phyloP scores from a whole-genome alignment of 495 filamentous ascomycete genomes.

The Penicillium tannophilum region DNA sequence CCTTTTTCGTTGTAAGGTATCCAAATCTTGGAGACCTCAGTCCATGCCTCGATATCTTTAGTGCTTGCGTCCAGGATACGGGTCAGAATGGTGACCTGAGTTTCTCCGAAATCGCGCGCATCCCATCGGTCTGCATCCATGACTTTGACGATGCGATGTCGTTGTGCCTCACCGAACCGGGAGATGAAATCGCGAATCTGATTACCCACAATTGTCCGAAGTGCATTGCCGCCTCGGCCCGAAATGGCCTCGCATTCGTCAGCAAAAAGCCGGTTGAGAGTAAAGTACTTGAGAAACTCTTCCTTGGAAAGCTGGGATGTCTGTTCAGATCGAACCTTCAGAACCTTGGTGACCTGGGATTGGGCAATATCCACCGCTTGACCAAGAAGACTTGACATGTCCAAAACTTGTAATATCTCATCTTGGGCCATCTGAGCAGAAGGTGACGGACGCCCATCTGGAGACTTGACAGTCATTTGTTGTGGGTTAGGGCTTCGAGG shows the following conservation, averaged over 20 bases:
- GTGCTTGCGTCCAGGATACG: conserved; percentile 79
- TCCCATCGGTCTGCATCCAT: conserved; percentile 94
- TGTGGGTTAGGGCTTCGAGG: conserved; percentile 50
- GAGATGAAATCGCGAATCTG: conserved; percentile 91
- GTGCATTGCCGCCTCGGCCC: conserved; percentile 76
- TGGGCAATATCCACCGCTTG: conserved; percentile 93
- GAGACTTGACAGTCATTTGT: conserved; percentile 26
- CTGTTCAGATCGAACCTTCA: conserved; percentile 89
- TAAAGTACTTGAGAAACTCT: conserved; percentile 88
- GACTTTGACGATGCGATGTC: conserved; percentile 74
- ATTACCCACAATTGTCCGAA: conserved; percentile 86
- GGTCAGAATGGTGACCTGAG: conserved; percentile 61
- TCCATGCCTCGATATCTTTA: conserved; percentile 75
- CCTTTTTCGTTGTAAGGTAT: conserved; percentile 40
- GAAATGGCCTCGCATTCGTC: conserved; percentile 97
- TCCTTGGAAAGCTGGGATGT: conserved; percentile 70
- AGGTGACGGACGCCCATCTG: conserved; percentile 23
- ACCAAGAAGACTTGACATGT: conserved; percentile 92
- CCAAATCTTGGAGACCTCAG: conserved; percentile 72
- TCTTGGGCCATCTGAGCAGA: conserved; percentile 58
- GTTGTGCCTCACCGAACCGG: conserved; percentile 71
- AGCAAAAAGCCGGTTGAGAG: conserved; percentile 88
- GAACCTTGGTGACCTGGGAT: conserved; percentile 85
- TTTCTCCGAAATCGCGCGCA: conserved; percentile 78
- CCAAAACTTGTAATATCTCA: conserved; percentile 80